These are phyloP conservation scores for Torulaspora globosa DNA, from an alignment of 1,139 yeast genomes.

Conservation along the genomic window DNA sequence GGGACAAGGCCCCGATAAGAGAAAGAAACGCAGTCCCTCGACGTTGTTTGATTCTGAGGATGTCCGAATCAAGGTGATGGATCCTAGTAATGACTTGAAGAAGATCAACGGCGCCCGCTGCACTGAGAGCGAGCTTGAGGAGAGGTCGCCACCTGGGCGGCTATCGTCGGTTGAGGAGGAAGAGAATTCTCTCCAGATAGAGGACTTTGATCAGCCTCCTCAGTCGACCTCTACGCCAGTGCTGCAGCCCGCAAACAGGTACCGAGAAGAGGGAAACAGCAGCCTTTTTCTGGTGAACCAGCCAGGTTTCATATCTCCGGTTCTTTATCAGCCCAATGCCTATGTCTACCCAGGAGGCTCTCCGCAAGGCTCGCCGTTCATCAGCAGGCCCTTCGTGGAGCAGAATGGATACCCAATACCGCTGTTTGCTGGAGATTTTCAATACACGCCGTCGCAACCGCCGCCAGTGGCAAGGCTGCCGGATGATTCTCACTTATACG, in stretches of 20 bases:
- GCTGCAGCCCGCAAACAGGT: slow-evolving; percentile 5
- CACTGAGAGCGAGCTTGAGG: slow-evolving; percentile 1
- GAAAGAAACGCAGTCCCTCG: slow-evolving; percentile 1
- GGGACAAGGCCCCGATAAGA: slow-evolving; percentile 1
- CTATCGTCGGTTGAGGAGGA: slow-evolving; percentile 13
- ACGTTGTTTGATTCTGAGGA: slow-evolving; percentile 13
- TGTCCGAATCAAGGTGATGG: slow-evolving; percentile 11
- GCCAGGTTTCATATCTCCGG: slow-evolving; percentile 3
- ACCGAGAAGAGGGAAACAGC: slow-evolving; percentile 3
- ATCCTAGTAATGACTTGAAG: slow-evolving; percentile 2
- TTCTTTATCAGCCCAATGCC: slow-evolving; percentile 4
- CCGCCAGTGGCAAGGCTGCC: slow-evolving; percentile 3
- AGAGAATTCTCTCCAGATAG: slow-evolving; percentile 33
- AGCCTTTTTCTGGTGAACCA: slow-evolving; percentile 1
- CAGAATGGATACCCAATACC: background rate
- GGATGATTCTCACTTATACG: slow-evolving; percentile 1
- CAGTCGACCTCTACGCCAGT: slow-evolving; percentile 39
- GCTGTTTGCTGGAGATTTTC: background rate
- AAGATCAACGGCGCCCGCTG: slow-evolving; percentile 3
- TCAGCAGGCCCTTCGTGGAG: slow-evolving; percentile 3
- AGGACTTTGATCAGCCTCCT: slow-evolving; percentile 39
- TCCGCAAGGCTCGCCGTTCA: slow-evolving; percentile 9
- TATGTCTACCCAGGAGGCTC: slow-evolving; percentile 2
- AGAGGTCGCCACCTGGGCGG: slow-evolving; percentile 13
- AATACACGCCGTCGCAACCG: slow-evolving; percentile 7